These are phyloP conservation scores for Apiotrichum akiyoshidainum DNA, from an alignment of 1,284 basidiomycete species.

Conservation along the genomic window DNA sequence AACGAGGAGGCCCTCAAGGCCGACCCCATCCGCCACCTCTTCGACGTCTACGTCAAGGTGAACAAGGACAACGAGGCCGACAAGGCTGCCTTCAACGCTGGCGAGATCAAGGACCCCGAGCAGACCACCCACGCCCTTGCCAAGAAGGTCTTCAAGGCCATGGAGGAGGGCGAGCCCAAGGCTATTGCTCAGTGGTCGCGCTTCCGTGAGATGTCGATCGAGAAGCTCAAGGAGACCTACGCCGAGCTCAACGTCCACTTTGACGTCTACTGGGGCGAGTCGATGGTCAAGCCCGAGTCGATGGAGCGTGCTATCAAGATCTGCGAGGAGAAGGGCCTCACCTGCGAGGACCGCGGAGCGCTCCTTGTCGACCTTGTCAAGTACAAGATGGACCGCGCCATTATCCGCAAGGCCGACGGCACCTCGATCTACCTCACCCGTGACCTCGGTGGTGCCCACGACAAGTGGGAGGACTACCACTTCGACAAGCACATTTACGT, in stretches of 20 bases:
- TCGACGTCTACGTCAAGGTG: constrained; percentile 89
- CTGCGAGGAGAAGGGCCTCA: constrained; percentile 53
- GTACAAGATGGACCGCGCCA: constrained; percentile 85
- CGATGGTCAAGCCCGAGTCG: constrained; percentile 73
- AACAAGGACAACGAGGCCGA: constrained; percentile 70
- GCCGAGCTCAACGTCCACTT: constrained; percentile 86
- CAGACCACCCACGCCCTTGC: constrained; percentile 71
- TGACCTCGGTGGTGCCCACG: constrained; percentile 89
- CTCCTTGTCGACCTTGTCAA: constrained; percentile 76
- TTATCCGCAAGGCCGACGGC: constrained; percentile 89
- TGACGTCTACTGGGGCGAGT: constrained; percentile 93
- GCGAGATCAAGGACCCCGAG: constrained; percentile 36
- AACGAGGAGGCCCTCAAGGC: constrained; percentile 75
- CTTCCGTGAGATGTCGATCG: constrained; percentile 89
- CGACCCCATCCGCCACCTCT: constrained; percentile 93
- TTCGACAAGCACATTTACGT: constrained; percentile 99
- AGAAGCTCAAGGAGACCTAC: constrained; percentile 88
- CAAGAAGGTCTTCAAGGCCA: constrained; percentile 86
- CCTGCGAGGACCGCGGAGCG: constrained; percentile 67
- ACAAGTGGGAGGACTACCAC: constrained; percentile 86
- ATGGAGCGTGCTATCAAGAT: constrained; percentile 65
- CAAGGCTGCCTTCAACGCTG: constrained; percentile 51
- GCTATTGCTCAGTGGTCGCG: constrained; percentile 84
- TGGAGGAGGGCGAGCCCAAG: constrained; percentile 87
- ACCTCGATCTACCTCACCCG: constrained; percentile 98